These are phyloP conservation scores for Coemansia guatemalensis DNA, from an alignment of 192 early-diverging fungal species.

Conservation along the genomic window DNA sequence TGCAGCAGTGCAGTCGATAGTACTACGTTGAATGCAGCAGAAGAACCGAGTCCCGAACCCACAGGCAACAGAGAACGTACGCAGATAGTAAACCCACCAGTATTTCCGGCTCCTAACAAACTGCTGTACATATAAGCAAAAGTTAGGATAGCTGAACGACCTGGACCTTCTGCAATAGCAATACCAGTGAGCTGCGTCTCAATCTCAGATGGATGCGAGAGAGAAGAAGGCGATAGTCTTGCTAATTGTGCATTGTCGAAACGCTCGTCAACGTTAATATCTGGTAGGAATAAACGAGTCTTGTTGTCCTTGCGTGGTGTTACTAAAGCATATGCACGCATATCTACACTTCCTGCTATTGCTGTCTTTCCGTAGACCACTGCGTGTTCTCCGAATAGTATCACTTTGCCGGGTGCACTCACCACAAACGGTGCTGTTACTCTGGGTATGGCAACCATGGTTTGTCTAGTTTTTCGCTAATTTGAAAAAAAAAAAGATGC, in stretches of 20 bases:
- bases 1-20: conserved; percentile 75
- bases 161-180: conserved; percentile 27
- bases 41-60: conserved; percentile 92
- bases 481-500: neutral
- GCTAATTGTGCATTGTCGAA: conserved; percentile 16
- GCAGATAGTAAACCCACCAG: conserved; percentile 57
- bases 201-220: conserved; percentile 19
- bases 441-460: conserved; percentile 21
- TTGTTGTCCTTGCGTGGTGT: conserved; percentile 53
- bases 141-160: conserved; percentile 58
- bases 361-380: conserved; percentile 92
- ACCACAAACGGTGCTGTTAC: conserved; percentile 52
- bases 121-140: conserved; percentile 66
- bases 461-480: neutral
- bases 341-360: conserved; percentile 75
- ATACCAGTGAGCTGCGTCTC: conserved; percentile 19
- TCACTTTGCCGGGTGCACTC: conserved; percentile 95
- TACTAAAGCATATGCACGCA: conserved; percentile 71
- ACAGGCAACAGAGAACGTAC: conserved; percentile 81
- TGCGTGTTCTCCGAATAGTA: conserved; percentile 97
- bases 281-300: conserved; percentile 61
- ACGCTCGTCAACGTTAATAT: conserved; percentile 55
- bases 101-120: conserved; percentile 22
- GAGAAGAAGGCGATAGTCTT: neutral
- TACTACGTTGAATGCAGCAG: conserved; percentile 86